Percentiles rank a stretch among this genome's conserved stretches.
These are phyloP conservation scores for Trichophyton benhamiae DNA, from an alignment of 2,329 filamentous ascomycete species.

Conservation along the genomic window DNA sequence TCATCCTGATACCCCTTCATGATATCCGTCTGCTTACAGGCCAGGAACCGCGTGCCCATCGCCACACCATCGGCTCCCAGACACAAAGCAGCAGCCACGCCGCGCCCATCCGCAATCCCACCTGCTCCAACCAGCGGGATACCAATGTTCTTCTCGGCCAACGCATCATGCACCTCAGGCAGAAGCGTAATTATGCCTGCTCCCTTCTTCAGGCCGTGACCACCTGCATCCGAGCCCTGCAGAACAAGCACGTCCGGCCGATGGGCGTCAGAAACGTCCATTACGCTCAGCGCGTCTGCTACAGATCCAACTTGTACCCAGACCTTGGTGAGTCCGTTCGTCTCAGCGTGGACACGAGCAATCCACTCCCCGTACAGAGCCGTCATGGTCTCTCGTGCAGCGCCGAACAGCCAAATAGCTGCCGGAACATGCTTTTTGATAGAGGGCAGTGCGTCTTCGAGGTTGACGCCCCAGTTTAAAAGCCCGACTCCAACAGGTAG, in stretches of 20 bases:
- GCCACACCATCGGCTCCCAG: slow-evolving; percentile 44
- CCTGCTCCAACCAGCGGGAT: slow-evolving; percentile 42
- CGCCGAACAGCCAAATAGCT: slow-evolving; percentile 33
- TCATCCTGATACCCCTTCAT: slow-evolving; percentile 39
- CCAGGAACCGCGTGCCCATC: slow-evolving; percentile 54
- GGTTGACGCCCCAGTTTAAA: slow-evolving; percentile 27
- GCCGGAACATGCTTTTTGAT: slow-evolving; percentile 24
- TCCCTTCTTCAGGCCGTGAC: slow-evolving; percentile 38
- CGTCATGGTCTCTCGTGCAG: slow-evolving; percentile 19
- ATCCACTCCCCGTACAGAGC: slow-evolving; percentile 28
- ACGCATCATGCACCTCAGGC: slow-evolving; percentile 38
- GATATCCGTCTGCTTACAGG: slow-evolving; percentile 38
- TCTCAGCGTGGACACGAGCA: slow-evolving; percentile 27
- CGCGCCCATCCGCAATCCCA: slow-evolving; percentile 42
- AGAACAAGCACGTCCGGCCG: slow-evolving; percentile 38
- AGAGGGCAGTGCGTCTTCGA: slow-evolving; percentile 19
- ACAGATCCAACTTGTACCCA: slow-evolving; percentile 45
- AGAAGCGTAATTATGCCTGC: slow-evolving; percentile 39
- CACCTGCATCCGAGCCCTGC: slow-evolving; percentile 44
- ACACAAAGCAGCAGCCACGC: slow-evolving; percentile 38
- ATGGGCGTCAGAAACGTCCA: background rate
- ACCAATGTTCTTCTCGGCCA: slow-evolving; percentile 16
- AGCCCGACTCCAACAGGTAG: slow-evolving; percentile 33
- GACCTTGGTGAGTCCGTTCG: slow-evolving; percentile 31
- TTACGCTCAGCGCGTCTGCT: slow-evolving; percentile 29